Evolutionary conservation across 306 rosid genomes (phyloP).

Genomic region (Vachellia pachyceras): DNA sequence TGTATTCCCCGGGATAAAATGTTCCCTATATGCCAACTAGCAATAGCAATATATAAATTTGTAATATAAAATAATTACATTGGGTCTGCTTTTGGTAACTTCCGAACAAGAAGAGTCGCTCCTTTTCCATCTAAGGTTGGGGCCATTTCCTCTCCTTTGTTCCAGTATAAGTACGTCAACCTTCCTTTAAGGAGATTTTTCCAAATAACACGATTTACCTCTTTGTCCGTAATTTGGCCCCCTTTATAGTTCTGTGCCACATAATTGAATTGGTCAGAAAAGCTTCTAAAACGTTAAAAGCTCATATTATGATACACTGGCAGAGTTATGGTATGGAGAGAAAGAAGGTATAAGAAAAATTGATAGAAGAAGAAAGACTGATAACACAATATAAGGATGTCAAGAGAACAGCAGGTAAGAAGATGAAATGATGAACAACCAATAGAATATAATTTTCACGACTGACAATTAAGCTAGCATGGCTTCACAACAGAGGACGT

Average conservation of each 20-base stretch:
- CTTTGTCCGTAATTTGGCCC: conserved; percentile 63
- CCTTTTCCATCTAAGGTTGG: conserved; percentile 58
- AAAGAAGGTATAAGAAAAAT: background rate
- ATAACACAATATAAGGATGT: background rate
- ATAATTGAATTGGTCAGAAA: conserved; percentile 22
- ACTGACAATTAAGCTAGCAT: background rate
- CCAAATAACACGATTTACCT: conserved; percentile 53
- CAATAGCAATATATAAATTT: conserved; percentile 2
- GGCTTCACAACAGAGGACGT: background rate
- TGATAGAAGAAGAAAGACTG: background rate
- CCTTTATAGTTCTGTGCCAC: conserved; percentile 62
- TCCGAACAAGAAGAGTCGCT: conserved; percentile 74
- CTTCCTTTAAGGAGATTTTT: conserved; percentile 61
- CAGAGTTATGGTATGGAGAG: background rate
- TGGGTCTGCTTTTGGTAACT: conserved; percentile 61
- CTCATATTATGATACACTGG: background rate
- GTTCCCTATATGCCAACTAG: conserved; percentile 8
- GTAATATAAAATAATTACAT: conserved; percentile 43
- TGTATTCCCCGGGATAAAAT: background rate
- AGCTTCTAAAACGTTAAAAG: background rate
- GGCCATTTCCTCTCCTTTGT: conserved; percentile 72
- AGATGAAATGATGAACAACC: background rate
- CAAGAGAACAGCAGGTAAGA: background rate
- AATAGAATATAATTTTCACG: background rate
- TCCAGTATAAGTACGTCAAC: conserved; percentile 67